Evolutionary conservation across 2,329 filamentous ascomycete genomes (phyloP), one percentile per base, ranked within the genome.

Genomic region (Penicillium brasilianum): DNA sequence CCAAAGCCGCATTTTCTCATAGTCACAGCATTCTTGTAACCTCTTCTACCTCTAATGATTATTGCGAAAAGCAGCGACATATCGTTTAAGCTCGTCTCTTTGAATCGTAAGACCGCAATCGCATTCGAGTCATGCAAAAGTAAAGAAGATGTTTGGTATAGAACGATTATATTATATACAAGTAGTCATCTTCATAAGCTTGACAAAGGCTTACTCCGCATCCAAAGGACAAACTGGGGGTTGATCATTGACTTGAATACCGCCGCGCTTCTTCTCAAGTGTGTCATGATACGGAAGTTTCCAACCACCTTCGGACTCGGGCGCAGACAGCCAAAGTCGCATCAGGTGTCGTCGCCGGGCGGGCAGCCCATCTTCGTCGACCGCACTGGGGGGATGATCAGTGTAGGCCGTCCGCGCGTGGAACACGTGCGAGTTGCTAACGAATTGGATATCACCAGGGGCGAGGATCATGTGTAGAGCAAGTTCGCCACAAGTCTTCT

Each of bases 391-490:
- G 6, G 68, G 64, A 32, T 72, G 66, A 41, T 72, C 71, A 1
- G 67, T 70, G 44, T 72, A 72, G 4, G 68, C 68, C 13, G 71
- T 72, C 8, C 71, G 59, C 2, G 71, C 70, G 51, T 72, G 71
- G 20, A 72, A 72, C 4, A 72, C 64, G 50, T 72, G 69, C 2
- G 68, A 65, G 44, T 72, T 72, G 50, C 64, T 66, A 20, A 72
- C 43, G 55, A 72, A 72, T 41, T 72, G 71, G 44, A 72, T 71
- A 37, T 72, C 71, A 9, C 71, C 71, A 1, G 68, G 68, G 6
- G 62, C 63, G 4, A 72, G 62, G n/a, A 70, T 66, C 70, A 72
- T 72, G 30, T 72, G 70, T 10, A 72, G 55, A 2, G 69, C 57
- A 7, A 67, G 54, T 50, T 71, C 66, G 2, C 62, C 65, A 36